These are phyloP conservation scores for Calycina herbarum DNA, from an alignment of 2,329 filamentous ascomycete genomes.

Conservation along the genomic window DNA sequence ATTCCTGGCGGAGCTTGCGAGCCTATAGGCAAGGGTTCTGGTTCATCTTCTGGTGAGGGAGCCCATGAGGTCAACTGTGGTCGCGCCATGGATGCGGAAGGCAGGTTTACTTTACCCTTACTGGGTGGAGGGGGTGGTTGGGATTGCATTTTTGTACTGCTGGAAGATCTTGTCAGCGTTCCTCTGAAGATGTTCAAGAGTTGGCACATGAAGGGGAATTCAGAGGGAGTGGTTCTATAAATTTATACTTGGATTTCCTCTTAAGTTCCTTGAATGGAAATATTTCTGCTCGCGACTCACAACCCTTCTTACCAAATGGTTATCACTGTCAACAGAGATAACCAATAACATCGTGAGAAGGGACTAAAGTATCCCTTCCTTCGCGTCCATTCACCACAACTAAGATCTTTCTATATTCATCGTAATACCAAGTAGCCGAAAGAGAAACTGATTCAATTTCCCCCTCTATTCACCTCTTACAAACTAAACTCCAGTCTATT, in stretches of 20 bases:
- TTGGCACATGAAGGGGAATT: background rate
- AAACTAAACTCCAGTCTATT: constrained; percentile 55
- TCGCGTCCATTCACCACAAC: background rate
- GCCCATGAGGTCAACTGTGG: background rate
- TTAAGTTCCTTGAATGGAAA: background rate
- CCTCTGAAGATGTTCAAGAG: background rate
- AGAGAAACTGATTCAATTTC: background rate
- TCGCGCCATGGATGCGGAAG: background rate
- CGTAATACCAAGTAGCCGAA: background rate
- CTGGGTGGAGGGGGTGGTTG: constrained; percentile 2
- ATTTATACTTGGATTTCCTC: background rate
- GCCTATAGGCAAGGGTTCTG: background rate
- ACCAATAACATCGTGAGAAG: background rate
- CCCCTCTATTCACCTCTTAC: constrained; percentile 29
- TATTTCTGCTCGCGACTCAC: background rate
- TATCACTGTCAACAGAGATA: background rate
- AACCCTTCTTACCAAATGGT: background rate
- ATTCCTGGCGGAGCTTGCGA: background rate
- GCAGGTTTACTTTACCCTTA: background rate
- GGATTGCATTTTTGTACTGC: background rate
- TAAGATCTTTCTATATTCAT: too few relatives aligned
- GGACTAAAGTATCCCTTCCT: background rate
- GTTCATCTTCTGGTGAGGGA: background rate
- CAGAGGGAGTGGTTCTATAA: background rate
- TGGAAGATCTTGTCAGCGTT: background rate